These are phyloP conservation scores for Knoxdaviesia proteae DNA, from an alignment of 2,329 filamentous ascomycete species.

Conservation along the genomic window DNA sequence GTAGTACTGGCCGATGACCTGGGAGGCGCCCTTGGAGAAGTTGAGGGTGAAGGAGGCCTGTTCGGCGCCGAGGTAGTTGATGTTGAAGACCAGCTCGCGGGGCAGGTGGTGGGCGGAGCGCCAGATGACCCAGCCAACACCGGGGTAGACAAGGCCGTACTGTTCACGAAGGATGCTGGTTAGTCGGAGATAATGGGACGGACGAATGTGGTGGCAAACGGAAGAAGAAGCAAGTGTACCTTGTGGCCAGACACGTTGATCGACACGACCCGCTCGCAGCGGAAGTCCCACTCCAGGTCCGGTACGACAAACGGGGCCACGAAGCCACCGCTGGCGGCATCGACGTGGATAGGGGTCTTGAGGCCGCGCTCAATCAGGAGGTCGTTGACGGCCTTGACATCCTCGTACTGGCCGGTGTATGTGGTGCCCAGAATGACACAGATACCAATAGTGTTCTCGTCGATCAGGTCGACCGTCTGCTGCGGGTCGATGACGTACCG, in stretches of 20 bases:
- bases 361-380: conserved; percentile 54
- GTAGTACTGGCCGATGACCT: conserved; percentile 95
- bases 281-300: conserved; percentile 77
- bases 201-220: background rate
- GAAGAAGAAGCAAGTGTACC: conserved; percentile 15
- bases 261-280: conserved; percentile 68
- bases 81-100: conserved; percentile 91
- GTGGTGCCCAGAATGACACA: conserved; percentile 82
- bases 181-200: background rate
- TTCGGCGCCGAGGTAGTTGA: conserved; percentile 93
- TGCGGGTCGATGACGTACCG: conserved; percentile 43
- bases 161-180: conserved; percentile 6
- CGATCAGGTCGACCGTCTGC: conserved; percentile 36
- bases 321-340: conserved; percentile 81
- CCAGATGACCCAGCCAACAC: conserved; percentile 90
- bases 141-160: conserved; percentile 57
- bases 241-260: conserved; percentile 95
- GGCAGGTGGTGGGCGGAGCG: conserved; percentile 65
- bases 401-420: conserved; percentile 77
- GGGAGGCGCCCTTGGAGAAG: conserved; percentile 86
- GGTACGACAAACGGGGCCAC: conserved; percentile 82
- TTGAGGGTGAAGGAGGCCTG: conserved; percentile 93
- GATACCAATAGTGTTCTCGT: conserved; percentile 70
- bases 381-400: conserved; percentile 81
- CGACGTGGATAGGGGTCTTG: conserved; percentile 78